A percentile compares a stretch with the other conserved stretches of the same genome.
Evolutionary conservation across 164 flowering plant genomes (phyloP).

Genomic region (Annona squamosa): DNA sequence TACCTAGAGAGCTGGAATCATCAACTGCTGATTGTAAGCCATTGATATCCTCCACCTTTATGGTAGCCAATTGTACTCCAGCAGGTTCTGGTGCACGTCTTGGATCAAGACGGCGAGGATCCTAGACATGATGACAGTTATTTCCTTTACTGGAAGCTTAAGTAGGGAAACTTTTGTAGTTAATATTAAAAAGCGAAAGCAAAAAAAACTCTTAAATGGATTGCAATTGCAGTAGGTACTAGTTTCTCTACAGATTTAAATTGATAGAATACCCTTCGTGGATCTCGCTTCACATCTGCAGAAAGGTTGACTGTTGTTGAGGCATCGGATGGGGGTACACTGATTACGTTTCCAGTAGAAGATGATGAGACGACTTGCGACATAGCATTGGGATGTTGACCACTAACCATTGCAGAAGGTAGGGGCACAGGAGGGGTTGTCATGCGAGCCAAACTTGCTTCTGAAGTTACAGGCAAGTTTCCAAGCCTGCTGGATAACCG

Average conservation of each 20-base stretch:
- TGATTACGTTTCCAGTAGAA: slow-evolving; percentile 23
- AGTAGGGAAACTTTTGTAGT: background rate
- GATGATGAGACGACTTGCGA: slow-evolving; percentile 29
- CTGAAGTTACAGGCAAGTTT: slow-evolving; percentile 27
- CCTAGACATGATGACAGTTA: slow-evolving; percentile 38
- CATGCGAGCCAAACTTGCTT: slow-evolving; percentile 21
- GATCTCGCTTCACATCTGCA: slow-evolving; percentile 77
- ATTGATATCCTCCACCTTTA: slow-evolving; percentile 33
- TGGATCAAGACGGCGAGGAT: slow-evolving; percentile 96
- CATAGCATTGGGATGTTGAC: slow-evolving; percentile 24
- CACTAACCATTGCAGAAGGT: slow-evolving; percentile 21
- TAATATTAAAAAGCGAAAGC: background rate
- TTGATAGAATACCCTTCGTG: slow-evolving; percentile 62
- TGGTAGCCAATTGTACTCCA: slow-evolving; percentile 31
- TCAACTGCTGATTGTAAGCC: slow-evolving; percentile 33
- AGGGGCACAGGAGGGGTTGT: slow-evolving; percentile 30
- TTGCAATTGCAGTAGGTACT: background rate
- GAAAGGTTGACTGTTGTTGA: slow-evolving; percentile 24
- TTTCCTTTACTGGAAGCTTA: background rate
- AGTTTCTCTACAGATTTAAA: background rate
- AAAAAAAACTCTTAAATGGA: background rate
- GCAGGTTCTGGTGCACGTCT: slow-evolving; percentile 45
- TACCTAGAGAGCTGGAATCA: slow-evolving; percentile 24
- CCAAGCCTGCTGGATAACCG: slow-evolving; percentile 45
- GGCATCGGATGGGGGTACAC: slow-evolving; percentile 33